Conservation (phyloP, 129 eudicot genomes). For the Ambrosia artemisiifolia region DNA sequence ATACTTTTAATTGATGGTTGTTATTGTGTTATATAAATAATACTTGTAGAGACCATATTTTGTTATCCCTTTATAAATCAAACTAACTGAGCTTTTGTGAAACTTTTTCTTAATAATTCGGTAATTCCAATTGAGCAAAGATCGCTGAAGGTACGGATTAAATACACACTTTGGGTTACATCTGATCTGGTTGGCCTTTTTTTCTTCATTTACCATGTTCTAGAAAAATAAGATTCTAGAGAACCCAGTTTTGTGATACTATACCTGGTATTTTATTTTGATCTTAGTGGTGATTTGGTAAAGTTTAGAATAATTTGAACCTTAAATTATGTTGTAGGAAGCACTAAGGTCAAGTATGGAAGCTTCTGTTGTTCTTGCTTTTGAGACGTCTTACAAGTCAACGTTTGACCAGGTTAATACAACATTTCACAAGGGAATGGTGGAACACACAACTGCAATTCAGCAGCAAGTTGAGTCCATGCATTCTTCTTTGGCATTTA, state of each 20-base stretch:
- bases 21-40: too few species aligned
- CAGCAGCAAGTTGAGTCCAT: slow-evolving; percentile 70
- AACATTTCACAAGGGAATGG: slow-evolving; percentile 81
- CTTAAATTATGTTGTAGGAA: slow-evolving; percentile 49
- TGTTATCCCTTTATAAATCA: not conserved
- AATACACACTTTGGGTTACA: too few species aligned
- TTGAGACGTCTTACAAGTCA: slow-evolving; percentile 85
- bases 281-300: not conserved
- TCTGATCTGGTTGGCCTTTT: too few species aligned
- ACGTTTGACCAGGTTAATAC: slow-evolving; percentile 92
- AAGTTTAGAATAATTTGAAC: not conserved
- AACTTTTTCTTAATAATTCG: not conserved
- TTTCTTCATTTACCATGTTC: too few species aligned
- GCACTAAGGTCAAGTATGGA: slow-evolving; percentile 74
- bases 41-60: not conserved
- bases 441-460: slow-evolving; percentile 59
- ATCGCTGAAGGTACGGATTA: too few species aligned
- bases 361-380: slow-evolving; percentile 69
- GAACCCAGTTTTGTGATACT: not conserved
- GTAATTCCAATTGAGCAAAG: too few species aligned
- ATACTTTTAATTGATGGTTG: too few species aligned
- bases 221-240: too few species aligned
- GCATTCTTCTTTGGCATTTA: slow-evolving; percentile 66
- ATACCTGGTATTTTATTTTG: not conserved
- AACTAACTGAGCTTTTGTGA: not conserved